These are phyloP conservation scores for Narthecium ossifragum DNA, from an alignment of 106 monocot species.

Conservation along the genomic window DNA sequence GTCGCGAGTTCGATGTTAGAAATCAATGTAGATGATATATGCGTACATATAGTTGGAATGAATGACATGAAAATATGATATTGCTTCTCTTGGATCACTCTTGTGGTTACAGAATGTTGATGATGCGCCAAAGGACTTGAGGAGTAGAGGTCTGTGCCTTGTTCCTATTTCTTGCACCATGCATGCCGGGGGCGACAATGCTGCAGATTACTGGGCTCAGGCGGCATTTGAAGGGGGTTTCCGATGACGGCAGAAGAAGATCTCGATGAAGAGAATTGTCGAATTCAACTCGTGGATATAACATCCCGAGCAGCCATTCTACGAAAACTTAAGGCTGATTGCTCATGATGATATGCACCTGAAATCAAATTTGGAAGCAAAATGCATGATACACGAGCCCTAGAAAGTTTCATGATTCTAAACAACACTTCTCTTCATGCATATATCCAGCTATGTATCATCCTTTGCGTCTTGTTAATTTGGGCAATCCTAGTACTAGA, in stretches of 20 bases:
- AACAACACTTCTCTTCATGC: too few relatives aligned
- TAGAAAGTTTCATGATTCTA: too few relatives aligned
- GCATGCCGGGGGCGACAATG: constrained; percentile 29
- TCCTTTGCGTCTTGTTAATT: too few relatives aligned
- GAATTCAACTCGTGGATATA: constrained; percentile 8
- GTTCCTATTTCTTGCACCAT: constrained; percentile 44
- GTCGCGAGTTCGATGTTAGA: background rate
- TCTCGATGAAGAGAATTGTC: background rate
- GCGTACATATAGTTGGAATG: background rate
- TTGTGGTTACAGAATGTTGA: constrained; percentile 1
- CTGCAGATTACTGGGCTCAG: constrained; percentile 43
- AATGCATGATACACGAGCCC: background rate
- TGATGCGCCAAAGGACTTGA: constrained; percentile 31
- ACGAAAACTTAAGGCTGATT: constrained; percentile 22
- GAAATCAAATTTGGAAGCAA: background rate
- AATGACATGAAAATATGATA: background rate
- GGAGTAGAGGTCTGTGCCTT: constrained; percentile 50
- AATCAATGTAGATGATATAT: background rate
- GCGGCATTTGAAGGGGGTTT: constrained; percentile 18
- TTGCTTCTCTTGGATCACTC: background rate
- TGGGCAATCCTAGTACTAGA: too few relatives aligned
- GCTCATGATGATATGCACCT: constrained; percentile 45
- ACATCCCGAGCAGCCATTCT: constrained; percentile 43
- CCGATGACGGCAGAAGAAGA: background rate
- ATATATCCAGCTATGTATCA: too few relatives aligned